A percentile compares a stretch with the other conserved stretches of the same genome.
Evolutionary conservation across 345 rosid species (phyloP).

Genomic region (Euphorbia lathyris): DNA sequence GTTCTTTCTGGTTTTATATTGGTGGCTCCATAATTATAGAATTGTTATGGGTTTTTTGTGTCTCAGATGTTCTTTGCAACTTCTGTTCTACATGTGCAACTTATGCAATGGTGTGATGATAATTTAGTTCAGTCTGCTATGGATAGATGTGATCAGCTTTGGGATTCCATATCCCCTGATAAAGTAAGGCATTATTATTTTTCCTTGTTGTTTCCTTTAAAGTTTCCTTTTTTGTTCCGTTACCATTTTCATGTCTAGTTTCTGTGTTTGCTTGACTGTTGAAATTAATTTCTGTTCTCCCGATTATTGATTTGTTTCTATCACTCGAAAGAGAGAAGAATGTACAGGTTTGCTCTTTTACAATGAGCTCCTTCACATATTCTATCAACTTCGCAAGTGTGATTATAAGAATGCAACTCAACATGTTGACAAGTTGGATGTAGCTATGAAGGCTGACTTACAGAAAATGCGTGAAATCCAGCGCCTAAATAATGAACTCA

Average conservation of each 20-base stretch:
- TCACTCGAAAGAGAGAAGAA: slow-evolving; percentile 44
- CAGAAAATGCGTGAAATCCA: slow-evolving; percentile 47
- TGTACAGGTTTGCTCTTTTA: slow-evolving; percentile 85
- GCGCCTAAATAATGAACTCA: slow-evolving; percentile 56
- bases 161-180: slow-evolving; percentile 65
- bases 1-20: background rate
- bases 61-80: slow-evolving; percentile 87
- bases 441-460: slow-evolving; percentile 73
- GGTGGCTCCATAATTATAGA: background rate
- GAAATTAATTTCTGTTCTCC: background rate
- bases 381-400: slow-evolving; percentile 75
- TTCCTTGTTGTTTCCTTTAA: background rate
- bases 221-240: background rate
- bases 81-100: slow-evolving; percentile 80
- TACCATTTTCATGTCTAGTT: background rate
- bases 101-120: slow-evolving; percentile 86
- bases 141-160: slow-evolving; percentile 59
- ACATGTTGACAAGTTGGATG: slow-evolving; percentile 86
- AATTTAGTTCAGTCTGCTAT: slow-evolving; percentile 64
- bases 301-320: background rate
- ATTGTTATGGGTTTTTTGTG: slow-evolving; percentile 1
- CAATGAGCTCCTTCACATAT: slow-evolving; percentile 83
- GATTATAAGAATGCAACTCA: slow-evolving; percentile 89
- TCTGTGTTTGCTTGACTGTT: background rate
- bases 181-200: slow-evolving; percentile 41